phyloP scores from a whole-genome alignment of 2,329 filamentous ascomycete genomes.

The Trichoderma sp. region DNA sequence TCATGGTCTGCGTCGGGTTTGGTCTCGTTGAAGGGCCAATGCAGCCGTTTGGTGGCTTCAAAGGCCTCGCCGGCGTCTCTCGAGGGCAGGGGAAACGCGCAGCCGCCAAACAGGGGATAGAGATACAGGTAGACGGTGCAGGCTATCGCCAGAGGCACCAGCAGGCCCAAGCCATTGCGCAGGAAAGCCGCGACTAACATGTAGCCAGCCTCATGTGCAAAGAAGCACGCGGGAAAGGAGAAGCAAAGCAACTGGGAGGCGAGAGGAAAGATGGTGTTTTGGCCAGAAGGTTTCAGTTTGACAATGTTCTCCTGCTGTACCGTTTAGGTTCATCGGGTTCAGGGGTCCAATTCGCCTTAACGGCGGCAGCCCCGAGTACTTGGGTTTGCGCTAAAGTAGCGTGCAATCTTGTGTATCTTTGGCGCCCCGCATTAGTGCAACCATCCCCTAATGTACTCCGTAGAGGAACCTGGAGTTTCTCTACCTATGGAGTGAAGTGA shows the following conservation, averaged over 20 bases:
- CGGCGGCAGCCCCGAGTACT: not conserved
- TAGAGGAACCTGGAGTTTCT: not conserved
- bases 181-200: conserved; percentile 54
- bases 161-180: conserved; percentile 54
- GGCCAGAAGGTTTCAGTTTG: not conserved
- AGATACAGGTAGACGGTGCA: conserved; percentile 79
- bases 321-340: not conserved
- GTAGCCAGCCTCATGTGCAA: conserved; percentile 40
- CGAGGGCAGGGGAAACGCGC: conserved; percentile 67
- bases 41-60: conserved; percentile 38
- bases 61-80: conserved; percentile 34
- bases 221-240: not conserved
- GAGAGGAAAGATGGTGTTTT: not conserved
- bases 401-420: not conserved
- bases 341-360: conserved; percentile 8
- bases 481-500: not conserved
- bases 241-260: not conserved
- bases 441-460: not conserved
- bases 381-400: not conserved
- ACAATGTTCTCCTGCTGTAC: not conserved
- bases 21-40: conserved; percentile 38
- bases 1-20: conserved; percentile 23
- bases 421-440: conserved; percentile 11
- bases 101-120: conserved; percentile 77
- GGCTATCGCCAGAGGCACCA: conserved; percentile 61